Conservation (phyloP, 2,329 filamentous ascomycete genomes). For the Beauveria sp. region DNA sequence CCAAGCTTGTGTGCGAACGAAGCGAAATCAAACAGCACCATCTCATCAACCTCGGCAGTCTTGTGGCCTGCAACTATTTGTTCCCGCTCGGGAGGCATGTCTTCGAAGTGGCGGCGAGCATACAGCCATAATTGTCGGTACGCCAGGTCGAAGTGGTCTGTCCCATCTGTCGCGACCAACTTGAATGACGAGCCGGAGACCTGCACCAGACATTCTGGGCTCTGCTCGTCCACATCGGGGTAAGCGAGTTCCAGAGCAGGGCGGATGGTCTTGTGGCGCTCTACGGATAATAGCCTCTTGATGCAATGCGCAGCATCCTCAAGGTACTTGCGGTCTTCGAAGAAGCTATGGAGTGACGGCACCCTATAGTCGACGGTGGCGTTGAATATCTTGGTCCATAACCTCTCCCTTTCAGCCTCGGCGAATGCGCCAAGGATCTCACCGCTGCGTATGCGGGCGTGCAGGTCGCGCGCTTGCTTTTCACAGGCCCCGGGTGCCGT, state of each 20-base stretch:
- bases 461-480: too few relatives aligned
- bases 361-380: neutral
- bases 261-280: neutral
- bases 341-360: neutral
- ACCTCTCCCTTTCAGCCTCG: too few relatives aligned
- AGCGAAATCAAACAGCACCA: slow-evolving; percentile 9
- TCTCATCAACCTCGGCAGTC: slow-evolving; percentile 4
- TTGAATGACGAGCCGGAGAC: too few relatives aligned
- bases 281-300: neutral
- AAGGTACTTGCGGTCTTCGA: neutral
- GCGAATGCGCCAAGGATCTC: too few relatives aligned
- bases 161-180: neutral
- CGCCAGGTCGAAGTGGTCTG: slow-evolving; percentile 8
- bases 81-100: neutral
- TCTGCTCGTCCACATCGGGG: too few relatives aligned
- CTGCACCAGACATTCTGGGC: too few relatives aligned
- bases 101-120: slow-evolving; percentile 10
- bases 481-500: too few relatives aligned
- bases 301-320: neutral
- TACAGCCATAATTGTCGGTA: neutral
- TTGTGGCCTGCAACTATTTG: neutral
- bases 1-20: slow-evolving; percentile 8
- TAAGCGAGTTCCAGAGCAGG: neutral
- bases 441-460: too few relatives aligned
- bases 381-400: neutral